Percentiles rank a stretch among this genome's conserved stretches.
These are phyloP conservation scores for Clitoria ternatea DNA, from an alignment of 306 rosid genomes.

Conservation along the genomic window DNA sequence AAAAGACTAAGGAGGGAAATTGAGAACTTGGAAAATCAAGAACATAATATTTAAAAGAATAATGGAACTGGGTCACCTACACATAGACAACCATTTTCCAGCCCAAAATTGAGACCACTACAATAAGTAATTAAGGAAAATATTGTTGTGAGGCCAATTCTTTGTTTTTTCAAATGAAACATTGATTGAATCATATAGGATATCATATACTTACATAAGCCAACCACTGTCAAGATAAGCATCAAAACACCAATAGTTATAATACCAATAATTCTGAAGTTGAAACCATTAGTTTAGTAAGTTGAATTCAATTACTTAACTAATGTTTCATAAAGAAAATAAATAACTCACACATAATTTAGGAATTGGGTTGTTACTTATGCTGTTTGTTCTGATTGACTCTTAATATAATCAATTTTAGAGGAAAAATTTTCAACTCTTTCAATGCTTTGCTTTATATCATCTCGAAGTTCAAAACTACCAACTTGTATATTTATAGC, in stretches of 20 bases:
- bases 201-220: constrained; percentile 45
- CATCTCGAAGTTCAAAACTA: constrained; percentile 13
- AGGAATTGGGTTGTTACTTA: background rate
- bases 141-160: background rate
- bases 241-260: constrained; percentile 30
- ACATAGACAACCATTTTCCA: constrained; percentile 42
- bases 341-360: background rate
- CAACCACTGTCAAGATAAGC: constrained; percentile 45
- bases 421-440: background rate
- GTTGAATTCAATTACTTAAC: background rate
- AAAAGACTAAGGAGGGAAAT: background rate
- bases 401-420: background rate
- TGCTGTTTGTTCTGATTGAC: background rate
- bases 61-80: constrained; percentile 31
- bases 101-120: constrained; percentile 58
- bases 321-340: background rate
- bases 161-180: background rate
- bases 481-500: constrained; percentile 10
- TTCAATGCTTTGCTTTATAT: background rate
- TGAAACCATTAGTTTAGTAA: background rate
- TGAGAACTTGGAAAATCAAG: background rate
- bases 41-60: background rate
- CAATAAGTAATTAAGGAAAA: background rate
- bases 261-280: constrained; percentile 43
- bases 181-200: background rate